Evolutionary conservation across 129 eudicot genomes (phyloP).

Genomic region (Erigeron canadensis): DNA sequence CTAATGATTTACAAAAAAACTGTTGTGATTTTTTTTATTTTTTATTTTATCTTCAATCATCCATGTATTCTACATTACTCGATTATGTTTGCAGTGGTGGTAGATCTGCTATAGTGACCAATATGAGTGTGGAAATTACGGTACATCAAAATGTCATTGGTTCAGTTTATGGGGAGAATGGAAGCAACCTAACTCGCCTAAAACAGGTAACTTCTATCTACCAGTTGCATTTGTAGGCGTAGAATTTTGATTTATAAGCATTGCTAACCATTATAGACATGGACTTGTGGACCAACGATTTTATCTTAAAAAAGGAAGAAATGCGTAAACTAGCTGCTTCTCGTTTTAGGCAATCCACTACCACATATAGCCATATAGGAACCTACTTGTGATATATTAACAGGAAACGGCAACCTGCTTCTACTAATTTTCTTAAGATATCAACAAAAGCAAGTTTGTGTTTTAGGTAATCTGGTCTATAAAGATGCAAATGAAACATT

Average conservation of each 20-base stretch:
- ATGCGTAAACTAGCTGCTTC: background rate
- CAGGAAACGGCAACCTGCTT: too few species aligned
- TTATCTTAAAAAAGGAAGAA: background rate
- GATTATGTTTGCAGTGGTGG: slow-evolving; percentile 47
- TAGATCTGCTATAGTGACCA: slow-evolving; percentile 61
- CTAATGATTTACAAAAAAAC: background rate
- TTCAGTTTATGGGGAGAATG: slow-evolving; percentile 71
- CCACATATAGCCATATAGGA: too few species aligned
- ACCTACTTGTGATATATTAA: too few species aligned
- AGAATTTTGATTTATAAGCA: background rate
- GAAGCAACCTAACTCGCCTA: slow-evolving; percentile 66
- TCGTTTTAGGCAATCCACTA: background rate
- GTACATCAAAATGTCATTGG: slow-evolving; percentile 63
- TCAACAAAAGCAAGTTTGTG: too few species aligned
- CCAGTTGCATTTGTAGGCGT: slow-evolving; percentile 1
- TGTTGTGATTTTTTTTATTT: background rate
- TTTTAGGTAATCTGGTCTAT: too few species aligned
- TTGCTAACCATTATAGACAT: background rate
- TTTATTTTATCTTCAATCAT: background rate
- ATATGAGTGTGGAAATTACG: slow-evolving; percentile 61
- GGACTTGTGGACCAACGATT: background rate
- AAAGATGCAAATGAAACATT: too few species aligned
- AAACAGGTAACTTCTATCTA: slow-evolving; percentile 49
- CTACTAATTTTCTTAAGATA: too few species aligned
- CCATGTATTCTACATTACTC: background rate